Evolutionary conservation across 768 basidiomycete genomes (phyloP), one percentile per base, ranked within the genome.

Genomic region (Megacollybia marginata): DNA sequence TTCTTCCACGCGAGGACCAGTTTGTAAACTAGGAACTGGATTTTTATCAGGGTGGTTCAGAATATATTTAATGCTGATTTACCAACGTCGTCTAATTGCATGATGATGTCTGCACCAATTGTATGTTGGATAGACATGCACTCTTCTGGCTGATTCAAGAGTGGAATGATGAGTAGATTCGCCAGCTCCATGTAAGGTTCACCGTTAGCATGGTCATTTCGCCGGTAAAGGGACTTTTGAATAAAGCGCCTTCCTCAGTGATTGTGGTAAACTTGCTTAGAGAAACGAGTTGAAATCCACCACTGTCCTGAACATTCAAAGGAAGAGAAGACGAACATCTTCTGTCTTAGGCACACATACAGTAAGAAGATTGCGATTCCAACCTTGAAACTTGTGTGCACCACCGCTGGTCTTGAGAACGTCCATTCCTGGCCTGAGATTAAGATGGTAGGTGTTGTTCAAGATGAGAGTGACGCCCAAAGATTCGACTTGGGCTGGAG

Each of bases 51-150:
- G 36, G 52, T 38, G 44, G 20, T 16, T 43, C 1, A 46, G 20
- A 48, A 40, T 23, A 44, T 34, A 28, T 40, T 12, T 9, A 9
- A 51, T 49, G 45, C 34, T 35, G 42, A 69, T 83, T 63, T 57
- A 85, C 89, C 89, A 46, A 93, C 91, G 65, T 93, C 91, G 62
- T 93, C 91, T 15, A 92, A 75, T 62, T 91, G 92, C 92, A 95
- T 94, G 53, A 95, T 91, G 52, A 95, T 95, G 62, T 95, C 92
- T 23, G 85, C 88, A 5, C 92, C 91, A 40, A 95, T 92, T 8
- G 85, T 74, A 60, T 95, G 92, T 61, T 95, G 91, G 58, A 92
- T 87, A 13, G 82, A 80, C 38, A 94, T 92, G 57, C 88, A 90
- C 70, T 92, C 87, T 67, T 95, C 92, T 33, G 92, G 92, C 86